These are phyloP conservation scores for Gastrolobium bilobum DNA, from an alignment of 306 rosid species.

Conservation along the genomic window DNA sequence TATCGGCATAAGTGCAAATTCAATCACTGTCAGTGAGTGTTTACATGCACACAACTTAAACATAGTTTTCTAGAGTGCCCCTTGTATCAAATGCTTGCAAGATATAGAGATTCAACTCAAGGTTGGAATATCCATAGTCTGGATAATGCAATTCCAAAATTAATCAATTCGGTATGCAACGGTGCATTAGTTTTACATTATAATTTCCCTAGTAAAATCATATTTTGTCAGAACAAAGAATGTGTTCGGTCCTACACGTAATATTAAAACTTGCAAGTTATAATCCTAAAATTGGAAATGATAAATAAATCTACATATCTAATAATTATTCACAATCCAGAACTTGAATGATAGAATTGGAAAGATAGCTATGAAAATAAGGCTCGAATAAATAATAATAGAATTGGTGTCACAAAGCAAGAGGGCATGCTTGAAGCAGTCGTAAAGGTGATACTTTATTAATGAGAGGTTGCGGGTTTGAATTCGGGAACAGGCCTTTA, in stretches of 20 bases:
- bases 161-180: neutral
- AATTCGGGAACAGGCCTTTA: too few relatives aligned
- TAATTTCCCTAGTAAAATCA: neutral
- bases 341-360: neutral
- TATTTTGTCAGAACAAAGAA: too few relatives aligned
- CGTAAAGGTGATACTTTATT: neutral
- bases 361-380: neutral
- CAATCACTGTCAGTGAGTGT: neutral
- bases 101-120: neutral
- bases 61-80: neutral
- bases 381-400: neutral
- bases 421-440: neutral
- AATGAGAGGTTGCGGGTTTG: too few relatives aligned
- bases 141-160: neutral
- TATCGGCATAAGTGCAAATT: constrained; percentile 5
- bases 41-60: neutral
- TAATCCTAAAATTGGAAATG: neutral
- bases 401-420: neutral
- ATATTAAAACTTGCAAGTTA: neutral
- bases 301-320: neutral
- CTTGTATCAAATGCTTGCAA: neutral
- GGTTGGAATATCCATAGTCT: neutral
- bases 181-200: neutral
- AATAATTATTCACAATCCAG: neutral
- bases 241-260: too few relatives aligned